Conservation (phyloP, 2,329 filamentous ascomycete genomes). For the Cladosporium sp. region DNA sequence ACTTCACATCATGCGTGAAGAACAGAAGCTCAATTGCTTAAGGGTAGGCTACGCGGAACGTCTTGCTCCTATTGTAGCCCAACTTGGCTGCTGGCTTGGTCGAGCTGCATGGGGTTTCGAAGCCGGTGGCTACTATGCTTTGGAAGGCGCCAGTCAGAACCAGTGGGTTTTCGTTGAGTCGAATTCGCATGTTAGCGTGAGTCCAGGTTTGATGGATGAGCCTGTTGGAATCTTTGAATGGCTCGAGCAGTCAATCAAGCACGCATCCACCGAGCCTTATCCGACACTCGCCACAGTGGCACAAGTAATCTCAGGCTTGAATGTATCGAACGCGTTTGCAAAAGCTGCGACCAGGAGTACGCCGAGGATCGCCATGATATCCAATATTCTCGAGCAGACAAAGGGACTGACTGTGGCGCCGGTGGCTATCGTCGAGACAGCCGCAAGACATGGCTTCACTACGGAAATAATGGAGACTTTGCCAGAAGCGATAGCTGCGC, state of each 20-base stretch:
- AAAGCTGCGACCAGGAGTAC: conserved; percentile 16
- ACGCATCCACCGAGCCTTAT: conserved; percentile 17
- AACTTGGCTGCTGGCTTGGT: conserved; percentile 76
- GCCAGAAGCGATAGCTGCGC: conserved; percentile 76
- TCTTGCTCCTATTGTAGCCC: conserved; percentile 71
- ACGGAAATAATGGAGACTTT: conserved; percentile 70
- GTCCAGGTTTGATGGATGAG: conserved; percentile 20
- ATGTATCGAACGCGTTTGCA: conserved; percentile 11
- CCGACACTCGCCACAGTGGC: conserved; percentile 24
- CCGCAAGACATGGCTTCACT: conserved; percentile 67
- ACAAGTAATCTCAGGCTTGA: conserved; percentile 15
- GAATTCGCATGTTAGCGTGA: not conserved
- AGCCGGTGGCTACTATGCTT: conserved; percentile 52
- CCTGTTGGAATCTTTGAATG: conserved; percentile 28
- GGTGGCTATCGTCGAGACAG: conserved; percentile 47
- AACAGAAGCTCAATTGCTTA: conserved; percentile 64
- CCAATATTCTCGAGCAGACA: conserved; percentile 22
- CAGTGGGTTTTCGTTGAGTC: conserved; percentile 38
- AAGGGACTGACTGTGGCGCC: conserved; percentile 20
- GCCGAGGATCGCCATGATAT: conserved; percentile 22
- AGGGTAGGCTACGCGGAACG: not conserved
- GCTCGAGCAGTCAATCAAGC: conserved; percentile 26
- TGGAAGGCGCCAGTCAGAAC: conserved; percentile 55
- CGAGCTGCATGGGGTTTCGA: conserved; percentile 62
- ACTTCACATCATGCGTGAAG: conserved; percentile 83